Evolutionary conservation across 441 rosid genomes (phyloP), one percentile per base, ranked within the genome.

Genomic region (Brassica hybrid): DNA sequence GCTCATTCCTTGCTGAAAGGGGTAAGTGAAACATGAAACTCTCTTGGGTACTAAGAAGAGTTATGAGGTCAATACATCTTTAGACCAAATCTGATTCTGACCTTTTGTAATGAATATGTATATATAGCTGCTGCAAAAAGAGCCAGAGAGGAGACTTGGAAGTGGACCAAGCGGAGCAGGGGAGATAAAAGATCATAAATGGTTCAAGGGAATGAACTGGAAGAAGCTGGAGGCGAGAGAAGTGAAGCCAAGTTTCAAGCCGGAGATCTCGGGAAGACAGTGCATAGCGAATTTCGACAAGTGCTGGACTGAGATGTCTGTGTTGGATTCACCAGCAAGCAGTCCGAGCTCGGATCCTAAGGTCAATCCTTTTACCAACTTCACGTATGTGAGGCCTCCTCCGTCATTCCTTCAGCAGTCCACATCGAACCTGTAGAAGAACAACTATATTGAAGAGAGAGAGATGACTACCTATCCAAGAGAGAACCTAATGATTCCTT

Each of bases 1-100:
- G 91, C 87, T 32, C 94, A 84, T 81, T 81, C 91, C 10, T 59
- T 90, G 54, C 78, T 90, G 70, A 90, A 87, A 85, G 90, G 88
- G 87, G 92, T 88, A 83, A 83, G 76, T 45, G 6, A 66, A 8
- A 13, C 17, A 50, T 16, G 1, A 52, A 27, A 3, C 41, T 11
- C n/a, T 63, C 8, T 6, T n/a, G 23, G 48, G 50, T 76, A 50
- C 34, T 34, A 11, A 7, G 70, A 32, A 5, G 6, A 5, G 1
- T 50, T 10, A 36, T 48, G 68, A 19, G 48, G 17, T 10, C 23
- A 21, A 0, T 21, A 21, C 0, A 16, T 62, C 21, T 30, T 38
- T 5, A n/a, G 41, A 58, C 32, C 10, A 34, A 19, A 17, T 54
- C 25, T 69, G 45, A 57, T 65, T 17, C 7, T 54, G 68, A 13